phyloP scores from a whole-genome alignment of 1,139 yeast genomes.

The Insectozyma bohioensis region DNA sequence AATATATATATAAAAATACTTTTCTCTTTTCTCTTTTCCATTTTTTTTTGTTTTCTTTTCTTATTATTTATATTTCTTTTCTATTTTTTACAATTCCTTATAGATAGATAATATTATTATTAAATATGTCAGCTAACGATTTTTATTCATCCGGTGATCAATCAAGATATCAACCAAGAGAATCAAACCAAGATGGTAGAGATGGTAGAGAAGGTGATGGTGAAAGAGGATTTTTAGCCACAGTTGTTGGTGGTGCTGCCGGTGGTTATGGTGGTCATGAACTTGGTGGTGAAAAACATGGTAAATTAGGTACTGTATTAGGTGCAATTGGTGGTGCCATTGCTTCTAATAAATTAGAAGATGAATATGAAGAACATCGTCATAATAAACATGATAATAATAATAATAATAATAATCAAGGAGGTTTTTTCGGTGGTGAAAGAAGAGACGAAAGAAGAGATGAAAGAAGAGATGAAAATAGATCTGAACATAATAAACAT shows the following conservation, averaged over 20 bases:
- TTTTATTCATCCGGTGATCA: conserved; percentile 52
- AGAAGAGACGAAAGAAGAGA: conserved; percentile 14
- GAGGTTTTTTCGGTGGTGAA: conserved; percentile 17
- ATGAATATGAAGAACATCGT: conserved; percentile 27
- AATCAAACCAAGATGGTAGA: conserved; percentile 17
- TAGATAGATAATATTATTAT: no score
- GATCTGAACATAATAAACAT: no score
- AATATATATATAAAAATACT: no score
- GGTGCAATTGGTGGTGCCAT: conserved; percentile 66
- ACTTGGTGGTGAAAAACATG: conserved; percentile 39
- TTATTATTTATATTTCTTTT: no score
- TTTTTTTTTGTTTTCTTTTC: no score
- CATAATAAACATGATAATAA: conserved; percentile 9
- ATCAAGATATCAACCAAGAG: conserved; percentile 34
- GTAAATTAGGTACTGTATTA: conserved; percentile 51
- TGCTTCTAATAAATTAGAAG: conserved; percentile 55
- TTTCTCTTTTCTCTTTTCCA: no score
- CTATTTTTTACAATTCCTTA: no score
- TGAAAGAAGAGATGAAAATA: conserved; percentile 11
- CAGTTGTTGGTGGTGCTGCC: conserved; percentile 59
- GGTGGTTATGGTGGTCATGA: conserved; percentile 55
- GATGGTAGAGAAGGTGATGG: conserved; percentile 28
- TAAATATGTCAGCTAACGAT: conserved; percentile 60
- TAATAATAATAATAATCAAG: conserved; percentile 15
- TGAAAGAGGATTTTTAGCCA: conserved; percentile 57